These are phyloP conservation scores for Penicillium decumbens DNA, from an alignment of 2,329 filamentous ascomycete genomes.

Conservation along the genomic window DNA sequence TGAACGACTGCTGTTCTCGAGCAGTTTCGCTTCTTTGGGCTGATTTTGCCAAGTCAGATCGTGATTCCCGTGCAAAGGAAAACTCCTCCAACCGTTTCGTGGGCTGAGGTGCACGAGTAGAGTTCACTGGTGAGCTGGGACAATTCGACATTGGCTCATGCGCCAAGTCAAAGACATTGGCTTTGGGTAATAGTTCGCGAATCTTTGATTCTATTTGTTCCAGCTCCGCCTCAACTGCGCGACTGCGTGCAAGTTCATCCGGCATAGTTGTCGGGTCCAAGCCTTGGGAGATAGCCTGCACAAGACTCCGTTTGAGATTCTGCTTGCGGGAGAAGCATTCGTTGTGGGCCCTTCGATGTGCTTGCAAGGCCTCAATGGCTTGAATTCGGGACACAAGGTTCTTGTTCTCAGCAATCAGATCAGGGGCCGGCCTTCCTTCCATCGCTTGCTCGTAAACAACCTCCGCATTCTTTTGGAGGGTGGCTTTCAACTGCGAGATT, in stretches of 20 bases:
- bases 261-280: constrained; percentile 29
- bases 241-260: constrained; percentile 33
- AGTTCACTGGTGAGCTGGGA: background rate
- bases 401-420: constrained; percentile 36
- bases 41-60: background rate
- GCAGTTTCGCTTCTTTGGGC: constrained; percentile 1
- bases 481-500: constrained; percentile 29
- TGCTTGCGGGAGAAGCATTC: constrained; percentile 29
- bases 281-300: constrained; percentile 35
- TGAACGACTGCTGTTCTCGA: constrained; percentile 1
- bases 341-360: constrained; percentile 26
- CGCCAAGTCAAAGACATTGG: constrained; percentile 25
- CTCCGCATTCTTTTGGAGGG: constrained; percentile 34
- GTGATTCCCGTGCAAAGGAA: background rate
- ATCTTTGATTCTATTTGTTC: constrained; percentile 35
- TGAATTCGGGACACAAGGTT: constrained; percentile 35
- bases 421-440: constrained; percentile 32
- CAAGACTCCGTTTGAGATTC: constrained; percentile 34
- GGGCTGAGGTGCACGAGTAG: background rate
- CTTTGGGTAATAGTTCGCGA: constrained; percentile 29
- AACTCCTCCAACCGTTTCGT: background rate
- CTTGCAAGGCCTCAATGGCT: constrained; percentile 34
- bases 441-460: constrained; percentile 37
- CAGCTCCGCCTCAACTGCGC: constrained; percentile 30
- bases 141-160: background rate